These are phyloP conservation scores for Phyllosticta capitalensis DNA, from an alignment of 2,329 filamentous ascomycete species.

Conservation along the genomic window DNA sequence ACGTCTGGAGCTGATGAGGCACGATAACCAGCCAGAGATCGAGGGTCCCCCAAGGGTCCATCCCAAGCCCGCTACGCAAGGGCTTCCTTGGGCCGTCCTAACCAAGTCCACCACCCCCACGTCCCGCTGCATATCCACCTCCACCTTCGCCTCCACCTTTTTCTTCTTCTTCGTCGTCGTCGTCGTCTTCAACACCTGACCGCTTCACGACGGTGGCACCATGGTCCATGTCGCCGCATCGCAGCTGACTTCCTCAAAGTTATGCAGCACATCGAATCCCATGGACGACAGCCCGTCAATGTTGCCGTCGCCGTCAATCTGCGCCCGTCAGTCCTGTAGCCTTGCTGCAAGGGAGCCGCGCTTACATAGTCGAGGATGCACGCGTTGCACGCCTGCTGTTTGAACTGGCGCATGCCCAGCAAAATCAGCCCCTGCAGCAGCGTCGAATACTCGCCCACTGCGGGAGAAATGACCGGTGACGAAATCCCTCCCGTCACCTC, in stretches of 20 bases:
- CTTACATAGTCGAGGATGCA: slow-evolving; percentile 74
- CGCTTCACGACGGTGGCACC: slow-evolving; percentile 35
- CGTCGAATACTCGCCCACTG: slow-evolving; percentile 57
- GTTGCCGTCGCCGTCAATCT: slow-evolving; percentile 64
- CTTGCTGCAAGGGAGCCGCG: slow-evolving; percentile 16
- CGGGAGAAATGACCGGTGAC: slow-evolving; percentile 64
- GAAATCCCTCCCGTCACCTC: slow-evolving; percentile 65
- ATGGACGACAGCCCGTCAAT: slow-evolving; percentile 66
- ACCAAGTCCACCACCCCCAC: background rate
- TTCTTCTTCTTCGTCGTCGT: background rate
- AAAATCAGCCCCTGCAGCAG: slow-evolving; percentile 71
- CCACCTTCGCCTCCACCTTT: background rate
- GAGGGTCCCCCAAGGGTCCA: background rate
- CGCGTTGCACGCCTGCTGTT: slow-evolving; percentile 62
- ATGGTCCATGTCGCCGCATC: slow-evolving; percentile 54
- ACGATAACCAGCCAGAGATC: background rate
- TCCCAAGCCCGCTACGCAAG: background rate
- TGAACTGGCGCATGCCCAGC: slow-evolving; percentile 74
- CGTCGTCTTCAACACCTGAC: background rate
- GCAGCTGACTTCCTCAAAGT: slow-evolving; percentile 71
- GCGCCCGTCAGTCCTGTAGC: slow-evolving; percentile 18
- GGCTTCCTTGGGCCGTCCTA: background rate
- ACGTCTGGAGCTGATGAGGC: background rate
- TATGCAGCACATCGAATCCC: slow-evolving; percentile 71
- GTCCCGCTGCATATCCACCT: background rate